Evolutionary conservation across 2,329 filamentous ascomycete species (phyloP), one percentile per base, ranked within the genome.

Genomic region (Graphium sp.): DNA sequence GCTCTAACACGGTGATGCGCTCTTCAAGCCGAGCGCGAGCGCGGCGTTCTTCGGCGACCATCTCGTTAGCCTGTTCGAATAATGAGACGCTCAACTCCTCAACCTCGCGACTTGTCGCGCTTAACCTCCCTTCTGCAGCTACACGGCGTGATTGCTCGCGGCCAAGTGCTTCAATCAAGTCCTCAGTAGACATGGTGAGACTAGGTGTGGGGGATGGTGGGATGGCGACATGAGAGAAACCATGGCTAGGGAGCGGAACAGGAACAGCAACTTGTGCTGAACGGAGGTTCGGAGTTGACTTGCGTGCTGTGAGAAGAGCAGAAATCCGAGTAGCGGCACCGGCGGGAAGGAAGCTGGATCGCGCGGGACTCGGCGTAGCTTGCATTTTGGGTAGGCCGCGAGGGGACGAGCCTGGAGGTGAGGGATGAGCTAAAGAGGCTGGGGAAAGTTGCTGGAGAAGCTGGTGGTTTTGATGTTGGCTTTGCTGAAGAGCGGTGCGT

Each of bases 41-140:
- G 32, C 70, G 64, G 24, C 81, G 58, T 57, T 89, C 81, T 12
- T 65, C 60, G 3, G 81, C 79, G 13, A 89, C 81, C 81, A 89
- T 89, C 52, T 84, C 73, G 47, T 89, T 89, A 29, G 81, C 81
- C 55, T 85, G 74, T 53, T 80, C 73, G 47, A 89, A 89, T 30
- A 89, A 55, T 28, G 65, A 66, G 13, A 68, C 75, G 42, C 68
- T 80, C 37, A 89, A 56, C 52, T 89, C 81, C 51, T 87, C 81
- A 13, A 87, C 65, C 55, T 89, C 81, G 9, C 57, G 61, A 42
- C 68, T 74, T 28, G 79, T 76, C 28, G 71, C 66, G 37, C 61
- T 62, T 13, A 82, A 56, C 35, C 68, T 65, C 28, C 65, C 64
- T 52, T 89, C 81, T 2, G 80, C 80, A 29, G 71, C 67, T 22